These are phyloP conservation scores for Podospora pseudopauciseta DNA, from an alignment of 495 filamentous ascomycete species.

Conservation along the genomic window DNA sequence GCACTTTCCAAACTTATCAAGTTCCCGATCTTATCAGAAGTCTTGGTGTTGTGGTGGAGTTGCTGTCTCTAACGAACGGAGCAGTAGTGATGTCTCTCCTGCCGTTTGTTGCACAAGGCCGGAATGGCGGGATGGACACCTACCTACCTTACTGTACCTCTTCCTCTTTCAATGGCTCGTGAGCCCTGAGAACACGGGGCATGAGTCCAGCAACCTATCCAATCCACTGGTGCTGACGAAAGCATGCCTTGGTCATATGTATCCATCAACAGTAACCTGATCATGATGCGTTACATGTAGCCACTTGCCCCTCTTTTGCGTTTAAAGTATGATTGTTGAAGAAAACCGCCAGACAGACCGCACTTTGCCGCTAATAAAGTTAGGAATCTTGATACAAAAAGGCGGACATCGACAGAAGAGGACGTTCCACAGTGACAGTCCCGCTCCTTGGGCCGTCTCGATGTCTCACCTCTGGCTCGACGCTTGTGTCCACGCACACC, in stretches of 20 bases:
- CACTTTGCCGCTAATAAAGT: neutral
- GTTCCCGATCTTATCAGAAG: too few species aligned
- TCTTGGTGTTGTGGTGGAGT: neutral
- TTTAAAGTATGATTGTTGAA: neutral
- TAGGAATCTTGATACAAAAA: neutral
- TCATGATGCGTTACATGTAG: neutral
- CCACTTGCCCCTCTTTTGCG: neutral
- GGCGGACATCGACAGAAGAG: neutral
- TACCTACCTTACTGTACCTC: too few species aligned
- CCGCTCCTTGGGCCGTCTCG: neutral
- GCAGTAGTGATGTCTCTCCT: neutral
- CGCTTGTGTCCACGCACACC: neutral
- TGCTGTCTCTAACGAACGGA: neutral
- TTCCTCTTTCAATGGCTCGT: too few species aligned
- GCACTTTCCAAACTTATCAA: neutral
- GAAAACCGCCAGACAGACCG: neutral
- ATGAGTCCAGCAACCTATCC: too few species aligned
- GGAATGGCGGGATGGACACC: neutral
- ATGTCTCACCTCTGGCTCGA: neutral
- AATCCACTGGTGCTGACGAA: neutral
- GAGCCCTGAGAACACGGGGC: too few species aligned
- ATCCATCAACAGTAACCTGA: neutral
- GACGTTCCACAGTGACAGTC: constrained; percentile 2
- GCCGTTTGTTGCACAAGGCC: neutral
- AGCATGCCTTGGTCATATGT: neutral